A percentile compares a stretch with the other conserved stretches of the same genome.
phyloP scores from a whole-genome alignment of 148 eudicot genomes.

The Camellia sinensis region DNA sequence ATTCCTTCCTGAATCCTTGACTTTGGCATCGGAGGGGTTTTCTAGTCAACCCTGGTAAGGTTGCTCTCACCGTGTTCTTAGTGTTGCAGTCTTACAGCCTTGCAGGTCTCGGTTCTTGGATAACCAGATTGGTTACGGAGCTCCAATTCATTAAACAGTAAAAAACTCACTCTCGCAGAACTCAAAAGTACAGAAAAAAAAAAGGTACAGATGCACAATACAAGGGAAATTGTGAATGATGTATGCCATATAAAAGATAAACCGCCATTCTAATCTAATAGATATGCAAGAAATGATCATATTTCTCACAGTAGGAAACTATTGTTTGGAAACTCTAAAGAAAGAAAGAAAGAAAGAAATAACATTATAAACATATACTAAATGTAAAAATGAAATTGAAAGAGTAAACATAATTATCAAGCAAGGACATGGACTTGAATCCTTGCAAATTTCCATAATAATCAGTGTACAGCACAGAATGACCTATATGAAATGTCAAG shows the following conservation, averaged over 20 bases:
- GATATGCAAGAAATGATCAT: not conserved
- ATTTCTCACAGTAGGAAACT: not conserved
- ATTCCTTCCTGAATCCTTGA: no score
- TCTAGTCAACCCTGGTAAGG: no score
- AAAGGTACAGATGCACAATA: not conserved
- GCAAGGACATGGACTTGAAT: not conserved
- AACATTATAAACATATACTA: not conserved
- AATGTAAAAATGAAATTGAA: slow-evolving; percentile 7
- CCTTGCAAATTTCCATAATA: not conserved
- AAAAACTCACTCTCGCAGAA: no score
- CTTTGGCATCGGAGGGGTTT: no score
- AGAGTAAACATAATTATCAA: not conserved
- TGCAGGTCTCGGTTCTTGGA: no score
- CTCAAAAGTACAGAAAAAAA: not conserved
- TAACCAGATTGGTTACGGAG: no score
- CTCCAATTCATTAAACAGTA: no score
- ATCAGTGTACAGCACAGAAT: not conserved
- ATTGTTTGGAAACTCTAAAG: slow-evolving; percentile 7
- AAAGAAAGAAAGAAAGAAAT: not conserved
- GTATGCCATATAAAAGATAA: not conserved
- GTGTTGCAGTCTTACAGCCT: no score
- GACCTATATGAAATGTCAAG: slow-evolving; percentile 5
- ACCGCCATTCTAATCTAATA: not conserved
- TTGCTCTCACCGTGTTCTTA: no score
- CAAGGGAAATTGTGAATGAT: not conserved